Evolutionary conservation across 108 stramenopile genomes (phyloP).

Genomic region (Schizochytrium sp.): DNA sequence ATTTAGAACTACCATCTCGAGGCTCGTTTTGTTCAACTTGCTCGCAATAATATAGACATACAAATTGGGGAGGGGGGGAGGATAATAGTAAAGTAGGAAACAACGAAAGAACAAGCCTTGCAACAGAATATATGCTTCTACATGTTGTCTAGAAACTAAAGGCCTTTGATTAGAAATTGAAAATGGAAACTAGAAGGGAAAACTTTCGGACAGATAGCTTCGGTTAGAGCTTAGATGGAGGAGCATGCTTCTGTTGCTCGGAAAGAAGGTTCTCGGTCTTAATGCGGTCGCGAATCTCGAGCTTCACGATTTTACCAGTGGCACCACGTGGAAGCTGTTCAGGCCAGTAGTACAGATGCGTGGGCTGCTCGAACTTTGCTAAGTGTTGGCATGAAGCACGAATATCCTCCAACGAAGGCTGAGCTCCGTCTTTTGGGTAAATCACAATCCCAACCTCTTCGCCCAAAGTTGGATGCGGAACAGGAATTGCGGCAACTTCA

Average conservation of each 20-base stretch:
- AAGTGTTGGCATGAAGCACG: neutral
- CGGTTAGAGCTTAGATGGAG: slow-evolving; percentile 50
- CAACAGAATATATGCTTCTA: no score
- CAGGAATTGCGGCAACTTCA: neutral
- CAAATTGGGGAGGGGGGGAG: no score
- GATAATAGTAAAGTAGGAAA: no score
- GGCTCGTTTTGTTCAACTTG: no score
- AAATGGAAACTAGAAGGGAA: neutral
- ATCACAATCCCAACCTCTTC: slow-evolving; percentile 45
- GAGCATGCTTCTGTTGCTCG: slow-evolving; percentile 35
- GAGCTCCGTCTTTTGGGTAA: slow-evolving; percentile 34
- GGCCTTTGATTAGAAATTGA: no score
- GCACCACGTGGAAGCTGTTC: slow-evolving; percentile 59
- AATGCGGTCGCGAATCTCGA: slow-evolving; percentile 38
- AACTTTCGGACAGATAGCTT: neutral
- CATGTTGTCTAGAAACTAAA: no score
- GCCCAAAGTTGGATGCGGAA: slow-evolving; percentile 12
- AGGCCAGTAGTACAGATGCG: slow-evolving; percentile 22
- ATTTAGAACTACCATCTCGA: no score
- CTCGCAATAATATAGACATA: no score
- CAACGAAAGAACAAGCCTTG: no score
- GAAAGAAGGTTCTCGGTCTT: slow-evolving; percentile 25
- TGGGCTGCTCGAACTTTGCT: slow-evolving; percentile 35
- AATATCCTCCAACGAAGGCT: neutral
- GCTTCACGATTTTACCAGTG: slow-evolving; percentile 56